phyloP scores from a whole-genome alignment of 768 basidiomycete genomes.

The Punctularia strigosozonata region DNA sequence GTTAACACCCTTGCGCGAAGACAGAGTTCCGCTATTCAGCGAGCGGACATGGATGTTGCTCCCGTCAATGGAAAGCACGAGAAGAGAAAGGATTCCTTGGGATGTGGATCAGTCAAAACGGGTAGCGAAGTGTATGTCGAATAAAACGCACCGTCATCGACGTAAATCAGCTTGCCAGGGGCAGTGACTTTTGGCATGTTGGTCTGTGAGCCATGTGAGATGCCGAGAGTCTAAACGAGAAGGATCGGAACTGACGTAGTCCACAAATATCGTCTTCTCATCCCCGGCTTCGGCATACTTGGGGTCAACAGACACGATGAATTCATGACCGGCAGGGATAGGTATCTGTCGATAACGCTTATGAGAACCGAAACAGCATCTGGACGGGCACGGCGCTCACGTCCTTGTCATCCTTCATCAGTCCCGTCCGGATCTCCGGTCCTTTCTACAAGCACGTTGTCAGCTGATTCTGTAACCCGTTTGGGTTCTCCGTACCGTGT shows the following conservation, averaged over 20 bases:
- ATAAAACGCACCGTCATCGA: conserved; percentile 71
- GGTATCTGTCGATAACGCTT: conserved; percentile 40
- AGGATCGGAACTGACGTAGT: conserved; percentile 59
- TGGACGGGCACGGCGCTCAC: no score
- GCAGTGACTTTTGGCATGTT: conserved; percentile 94
- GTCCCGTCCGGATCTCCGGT: conserved; percentile 95
- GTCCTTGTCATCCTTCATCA: conserved; percentile 80
- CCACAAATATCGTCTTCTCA: conserved; percentile 80
- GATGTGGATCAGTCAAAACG: not conserved
- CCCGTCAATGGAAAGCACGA: conserved; percentile 84
- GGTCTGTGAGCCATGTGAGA: conserved; percentile 29
- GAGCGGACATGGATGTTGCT: conserved; percentile 72
- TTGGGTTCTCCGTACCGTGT: conserved; percentile 71
- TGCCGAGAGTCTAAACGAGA: conserved; percentile 1
- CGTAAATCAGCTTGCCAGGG: conserved; percentile 94
- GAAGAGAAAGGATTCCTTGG: conserved; percentile 77
- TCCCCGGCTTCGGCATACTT: conserved; percentile 72
- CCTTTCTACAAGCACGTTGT: conserved; percentile 61
- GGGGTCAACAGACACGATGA: conserved; percentile 77
- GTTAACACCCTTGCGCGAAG: conserved; percentile 98
- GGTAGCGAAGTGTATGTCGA: not conserved
- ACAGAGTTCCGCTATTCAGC: conserved; percentile 84
- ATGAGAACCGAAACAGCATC: conserved; percentile 7
- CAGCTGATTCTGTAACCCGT: not conserved
- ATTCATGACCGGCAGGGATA: conserved; percentile 87